Evolutionary conservation across 2,329 filamentous ascomycete genomes (phyloP).

Genomic region (Chaetomium olivaceum): DNA sequence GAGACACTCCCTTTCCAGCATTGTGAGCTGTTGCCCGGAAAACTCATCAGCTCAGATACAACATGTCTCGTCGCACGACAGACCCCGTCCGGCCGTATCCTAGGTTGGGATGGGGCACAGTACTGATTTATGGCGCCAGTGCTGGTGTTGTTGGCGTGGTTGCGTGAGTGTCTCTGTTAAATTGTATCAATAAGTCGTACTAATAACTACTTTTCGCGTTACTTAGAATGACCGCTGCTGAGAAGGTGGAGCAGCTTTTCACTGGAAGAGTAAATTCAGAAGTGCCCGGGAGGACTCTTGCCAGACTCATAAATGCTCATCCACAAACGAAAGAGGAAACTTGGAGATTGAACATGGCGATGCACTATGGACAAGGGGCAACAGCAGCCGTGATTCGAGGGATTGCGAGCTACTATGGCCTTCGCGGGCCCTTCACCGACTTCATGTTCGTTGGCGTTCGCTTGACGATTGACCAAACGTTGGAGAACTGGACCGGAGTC

Average conservation of each 20-base stretch:
- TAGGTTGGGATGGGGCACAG: conserved; percentile 21
- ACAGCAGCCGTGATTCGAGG: conserved; percentile 26
- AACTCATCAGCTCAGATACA: neutral
- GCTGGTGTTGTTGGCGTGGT: conserved; percentile 29
- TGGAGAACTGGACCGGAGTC: conserved; percentile 31
- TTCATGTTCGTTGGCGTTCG: conserved; percentile 30
- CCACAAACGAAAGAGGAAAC: conserved; percentile 20
- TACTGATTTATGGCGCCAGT: conserved; percentile 25
- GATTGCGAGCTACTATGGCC: conserved; percentile 22
- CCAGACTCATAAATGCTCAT: conserved; percentile 21
- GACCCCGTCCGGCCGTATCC: conserved; percentile 20
- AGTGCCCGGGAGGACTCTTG: conserved; percentile 28
- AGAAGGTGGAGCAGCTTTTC: conserved; percentile 30
- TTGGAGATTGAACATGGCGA: conserved; percentile 29
- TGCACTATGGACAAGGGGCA: conserved; percentile 32
- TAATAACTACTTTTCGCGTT: neutral
- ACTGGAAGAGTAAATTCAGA: conserved; percentile 28
- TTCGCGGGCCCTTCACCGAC: conserved; percentile 30
- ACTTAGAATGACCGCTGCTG: conserved; percentile 28
- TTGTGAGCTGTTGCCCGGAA: neutral
- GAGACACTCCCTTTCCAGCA: neutral
- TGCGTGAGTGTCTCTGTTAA: conserved; percentile 18
- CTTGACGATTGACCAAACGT: conserved; percentile 30
- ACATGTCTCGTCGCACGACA: conserved; percentile 22
- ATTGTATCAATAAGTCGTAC: neutral